These are phyloP conservation scores for Mycena belliarum DNA, from an alignment of 768 basidiomycete genomes.

Conservation along the genomic window DNA sequence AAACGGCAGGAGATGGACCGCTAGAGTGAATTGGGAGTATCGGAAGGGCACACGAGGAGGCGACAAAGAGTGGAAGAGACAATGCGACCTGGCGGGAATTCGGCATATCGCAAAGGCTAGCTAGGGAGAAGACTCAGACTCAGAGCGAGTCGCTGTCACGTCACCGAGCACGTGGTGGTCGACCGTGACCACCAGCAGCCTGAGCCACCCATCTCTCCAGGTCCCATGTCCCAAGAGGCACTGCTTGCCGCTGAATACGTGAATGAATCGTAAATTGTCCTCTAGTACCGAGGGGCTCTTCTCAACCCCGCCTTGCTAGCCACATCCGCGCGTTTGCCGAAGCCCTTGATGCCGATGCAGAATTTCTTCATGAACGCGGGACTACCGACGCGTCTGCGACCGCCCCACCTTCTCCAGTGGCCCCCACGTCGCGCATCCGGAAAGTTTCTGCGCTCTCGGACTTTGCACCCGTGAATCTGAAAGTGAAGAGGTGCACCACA, in stretches of 20 bases:
- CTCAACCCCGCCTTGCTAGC: constrained; percentile 24
- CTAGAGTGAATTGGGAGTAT: constrained; percentile 13
- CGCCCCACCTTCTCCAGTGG: constrained; percentile 39
- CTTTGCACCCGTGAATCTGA: constrained; percentile 88
- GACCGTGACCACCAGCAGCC: too few species aligned
- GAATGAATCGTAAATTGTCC: constrained; percentile 58
- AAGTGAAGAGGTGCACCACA: constrained; percentile 63
- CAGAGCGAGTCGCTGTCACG: too few species aligned
- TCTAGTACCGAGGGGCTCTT: neutral
- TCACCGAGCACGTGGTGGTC: too few species aligned
- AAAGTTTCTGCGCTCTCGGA: constrained; percentile 86
- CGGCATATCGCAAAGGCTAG: too few species aligned
- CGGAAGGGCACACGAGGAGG: constrained; percentile 3
- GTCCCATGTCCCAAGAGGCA: constrained; percentile 24
- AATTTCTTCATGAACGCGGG: constrained; percentile 33
- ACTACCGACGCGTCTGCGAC: constrained; percentile 29
- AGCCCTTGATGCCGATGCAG: constrained; percentile 59
- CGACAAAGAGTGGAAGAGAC: constrained; percentile 12
- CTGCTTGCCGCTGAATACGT: constrained; percentile 60
- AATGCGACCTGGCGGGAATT: neutral
- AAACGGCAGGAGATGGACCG: constrained; percentile 22
- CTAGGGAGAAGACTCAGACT: too few species aligned
- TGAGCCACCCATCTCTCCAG: too few species aligned
- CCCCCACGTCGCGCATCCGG: constrained; percentile 50
- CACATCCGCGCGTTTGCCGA: constrained; percentile 76